Evolutionary conservation across 83 land plant genomes (phyloP).

Genomic region (Picea abies): DNA sequence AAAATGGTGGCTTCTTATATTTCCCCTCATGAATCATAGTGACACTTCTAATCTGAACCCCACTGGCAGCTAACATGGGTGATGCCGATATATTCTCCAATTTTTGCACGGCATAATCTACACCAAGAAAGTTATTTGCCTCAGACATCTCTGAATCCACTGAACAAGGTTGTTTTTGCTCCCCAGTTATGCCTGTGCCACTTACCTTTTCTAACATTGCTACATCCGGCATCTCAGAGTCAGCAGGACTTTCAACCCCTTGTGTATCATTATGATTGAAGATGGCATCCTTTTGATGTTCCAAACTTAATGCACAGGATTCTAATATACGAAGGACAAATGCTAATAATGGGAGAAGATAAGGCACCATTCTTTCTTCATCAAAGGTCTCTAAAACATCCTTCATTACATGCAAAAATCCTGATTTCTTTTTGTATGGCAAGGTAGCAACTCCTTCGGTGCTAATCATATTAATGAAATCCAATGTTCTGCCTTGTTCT

Average conservation of each 20-base stretch:
- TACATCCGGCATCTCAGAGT: background rate
- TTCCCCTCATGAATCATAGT: background rate
- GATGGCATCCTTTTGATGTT: background rate
- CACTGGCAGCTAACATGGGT: background rate
- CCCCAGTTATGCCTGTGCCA: background rate
- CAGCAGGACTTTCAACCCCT: background rate
- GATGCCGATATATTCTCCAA: background rate
- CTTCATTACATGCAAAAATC: constrained; percentile 84
- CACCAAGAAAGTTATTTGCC: no score
- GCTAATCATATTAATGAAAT: constrained; percentile 52
- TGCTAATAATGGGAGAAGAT: constrained; percentile 60
- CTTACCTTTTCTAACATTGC: background rate
- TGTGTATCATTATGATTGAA: background rate
- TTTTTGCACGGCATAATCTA: background rate
- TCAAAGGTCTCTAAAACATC: constrained; percentile 81
- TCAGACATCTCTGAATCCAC: background rate
- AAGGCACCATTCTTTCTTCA: constrained; percentile 57
- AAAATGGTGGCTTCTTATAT: background rate
- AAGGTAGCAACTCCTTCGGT: constrained; percentile 34
- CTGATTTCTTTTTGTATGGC: constrained; percentile 75
- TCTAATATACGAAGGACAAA: constrained; percentile 68
- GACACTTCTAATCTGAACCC: constrained; percentile 3
- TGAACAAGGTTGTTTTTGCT: background rate
- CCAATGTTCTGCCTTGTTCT: constrained; percentile 31
- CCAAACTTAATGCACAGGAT: constrained; percentile 34